phyloP scores from a whole-genome alignment of 305 asterid genomes.

The Solanum hybrid region DNA sequence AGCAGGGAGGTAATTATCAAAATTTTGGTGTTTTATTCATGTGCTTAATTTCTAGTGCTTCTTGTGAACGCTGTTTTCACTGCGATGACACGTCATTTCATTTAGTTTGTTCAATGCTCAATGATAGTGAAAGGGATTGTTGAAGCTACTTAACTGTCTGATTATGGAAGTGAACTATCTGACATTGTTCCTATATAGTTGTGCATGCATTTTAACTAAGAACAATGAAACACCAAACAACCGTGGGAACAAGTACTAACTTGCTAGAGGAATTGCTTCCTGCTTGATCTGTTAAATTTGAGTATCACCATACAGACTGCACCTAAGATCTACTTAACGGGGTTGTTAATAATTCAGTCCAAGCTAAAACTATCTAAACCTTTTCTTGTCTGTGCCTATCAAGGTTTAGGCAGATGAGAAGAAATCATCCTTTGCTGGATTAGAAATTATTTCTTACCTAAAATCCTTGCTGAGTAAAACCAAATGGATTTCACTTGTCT shows the following conservation, averaged over 20 bases:
- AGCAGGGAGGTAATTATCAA: slow-evolving; percentile 69
- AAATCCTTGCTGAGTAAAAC: not conserved
- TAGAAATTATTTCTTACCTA: not conserved
- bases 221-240: not conserved
- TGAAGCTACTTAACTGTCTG: not conserved
- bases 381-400: not conserved
- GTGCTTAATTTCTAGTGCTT: not conserved
- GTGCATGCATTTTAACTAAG: not conserved
- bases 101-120: not conserved
- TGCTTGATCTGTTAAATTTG: not conserved
- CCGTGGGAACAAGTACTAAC: not conserved
- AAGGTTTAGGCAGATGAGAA: not conserved
- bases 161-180: not conserved
- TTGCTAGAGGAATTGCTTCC: not conserved
- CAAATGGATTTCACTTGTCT: slow-evolving; percentile 7
- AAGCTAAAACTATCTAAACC: not conserved
- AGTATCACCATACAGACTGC: not conserved
- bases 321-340: not conserved
- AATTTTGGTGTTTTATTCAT: not conserved
- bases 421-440: not conserved
- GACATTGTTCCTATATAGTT: not conserved
- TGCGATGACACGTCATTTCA: not conserved
- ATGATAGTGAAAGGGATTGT: not conserved
- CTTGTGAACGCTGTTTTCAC: not conserved
- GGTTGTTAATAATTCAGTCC: not conserved